Percentiles rank a stretch among this genome's conserved stretches.
These are phyloP conservation scores for Podospora pseudoanserina DNA, from an alignment of 495 filamentous ascomycete species.

Conservation along the genomic window DNA sequence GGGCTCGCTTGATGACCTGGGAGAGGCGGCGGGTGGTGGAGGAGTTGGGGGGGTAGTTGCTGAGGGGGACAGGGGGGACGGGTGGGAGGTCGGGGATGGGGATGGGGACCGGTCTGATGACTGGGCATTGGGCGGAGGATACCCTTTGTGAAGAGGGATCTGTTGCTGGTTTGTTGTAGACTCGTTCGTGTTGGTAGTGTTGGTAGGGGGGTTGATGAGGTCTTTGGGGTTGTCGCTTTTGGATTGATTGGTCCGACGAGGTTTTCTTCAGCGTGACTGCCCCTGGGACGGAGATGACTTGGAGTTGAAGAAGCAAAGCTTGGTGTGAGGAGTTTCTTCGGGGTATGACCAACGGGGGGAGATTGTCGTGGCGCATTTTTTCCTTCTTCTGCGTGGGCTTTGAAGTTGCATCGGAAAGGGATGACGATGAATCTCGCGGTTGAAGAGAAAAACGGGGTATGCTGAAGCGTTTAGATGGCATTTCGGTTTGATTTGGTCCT, in stretches of 20 bases:
- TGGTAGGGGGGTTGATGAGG: background rate
- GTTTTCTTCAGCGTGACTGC: background rate
- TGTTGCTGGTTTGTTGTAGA: background rate
- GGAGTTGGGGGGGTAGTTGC: background rate
- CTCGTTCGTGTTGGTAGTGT: background rate
- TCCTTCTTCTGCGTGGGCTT: background rate
- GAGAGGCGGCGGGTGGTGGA: background rate
- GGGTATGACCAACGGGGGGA: conserved; percentile 6
- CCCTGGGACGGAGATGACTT: background rate
- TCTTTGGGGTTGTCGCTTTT: background rate
- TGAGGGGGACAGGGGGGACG: background rate
- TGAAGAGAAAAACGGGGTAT: background rate
- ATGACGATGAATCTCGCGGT: background rate
- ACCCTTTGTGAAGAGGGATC: background rate
- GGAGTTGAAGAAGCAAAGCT: background rate
- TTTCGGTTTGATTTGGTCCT: background rate
- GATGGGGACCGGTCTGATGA: background rate
- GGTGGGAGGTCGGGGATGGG: too few relatives aligned
- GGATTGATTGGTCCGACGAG: background rate
- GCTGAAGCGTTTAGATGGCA: background rate
- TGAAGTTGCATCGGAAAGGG: background rate
- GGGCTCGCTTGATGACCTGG: background rate
- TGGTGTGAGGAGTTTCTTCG: background rate
- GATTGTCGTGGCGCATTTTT: conserved; percentile 5
- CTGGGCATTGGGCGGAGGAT: background rate